Percentiles rank a stretch among this genome's conserved stretches.
Conservation (phyloP, 352 stramenopile genomes). For the Poterioochromonas sp. region DNA sequence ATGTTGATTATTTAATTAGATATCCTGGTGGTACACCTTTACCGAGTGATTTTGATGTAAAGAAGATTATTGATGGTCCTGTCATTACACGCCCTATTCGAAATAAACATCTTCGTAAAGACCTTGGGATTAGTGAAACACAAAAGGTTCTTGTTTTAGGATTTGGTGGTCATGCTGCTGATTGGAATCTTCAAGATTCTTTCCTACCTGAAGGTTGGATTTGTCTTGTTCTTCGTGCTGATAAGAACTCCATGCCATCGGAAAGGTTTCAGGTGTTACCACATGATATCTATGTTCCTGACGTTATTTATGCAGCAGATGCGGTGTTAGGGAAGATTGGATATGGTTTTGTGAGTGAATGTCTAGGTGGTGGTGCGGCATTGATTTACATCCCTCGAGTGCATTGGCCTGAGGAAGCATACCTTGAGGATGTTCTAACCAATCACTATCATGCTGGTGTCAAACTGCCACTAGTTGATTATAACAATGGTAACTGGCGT, state of each 20-base stretch:
- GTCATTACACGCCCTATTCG: not conserved
- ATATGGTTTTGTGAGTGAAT: conserved; percentile 29
- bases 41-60: not conserved
- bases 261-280: not conserved
- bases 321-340: conserved; percentile 18
- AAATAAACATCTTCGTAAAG: not conserved
- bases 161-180: conserved; percentile 11
- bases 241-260: not conserved
- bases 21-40: not conserved
- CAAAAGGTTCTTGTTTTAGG: not conserved
- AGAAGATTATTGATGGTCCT: not conserved
- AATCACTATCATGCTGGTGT: not conserved
- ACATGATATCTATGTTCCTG: not conserved
- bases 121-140: not conserved
- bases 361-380: not conserved
- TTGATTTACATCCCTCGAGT: conserved; percentile 5
- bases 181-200: not conserved
- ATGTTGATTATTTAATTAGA: not conserved
- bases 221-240: conserved; percentile 18
- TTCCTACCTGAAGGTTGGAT: not conserved
- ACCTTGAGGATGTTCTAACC: not conserved
- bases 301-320: conserved; percentile 1
- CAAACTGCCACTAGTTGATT: not conserved
- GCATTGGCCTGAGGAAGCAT: conserved; percentile 23
- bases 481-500: not conserved